phyloP scores from a whole-genome alignment of 1,139 yeast species.

The Blastobotrys persicus region DNA sequence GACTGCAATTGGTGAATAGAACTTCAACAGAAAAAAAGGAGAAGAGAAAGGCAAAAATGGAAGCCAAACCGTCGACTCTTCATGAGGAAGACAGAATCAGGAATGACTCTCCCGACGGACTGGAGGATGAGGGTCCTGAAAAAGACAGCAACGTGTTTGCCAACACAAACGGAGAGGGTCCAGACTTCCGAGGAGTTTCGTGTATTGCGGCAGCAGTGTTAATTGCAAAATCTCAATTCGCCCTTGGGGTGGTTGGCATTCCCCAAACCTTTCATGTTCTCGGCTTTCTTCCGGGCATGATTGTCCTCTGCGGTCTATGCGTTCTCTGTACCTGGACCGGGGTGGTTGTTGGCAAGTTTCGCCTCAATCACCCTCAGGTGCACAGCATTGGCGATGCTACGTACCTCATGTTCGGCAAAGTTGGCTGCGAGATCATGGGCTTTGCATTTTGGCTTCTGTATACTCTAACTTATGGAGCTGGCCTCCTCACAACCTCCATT shows the following conservation, averaged over 20 bases:
- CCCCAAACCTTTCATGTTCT: slow-evolving; percentile 15
- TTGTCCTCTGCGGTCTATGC: slow-evolving; percentile 10
- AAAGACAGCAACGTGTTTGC: slow-evolving; percentile 14
- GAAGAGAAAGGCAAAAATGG: no score
- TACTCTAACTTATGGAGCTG: slow-evolving; percentile 13
- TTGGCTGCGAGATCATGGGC: slow-evolving; percentile 14
- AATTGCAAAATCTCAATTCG: slow-evolving; percentile 16
- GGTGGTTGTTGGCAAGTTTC: slow-evolving; percentile 13
- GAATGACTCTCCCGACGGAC: no score
- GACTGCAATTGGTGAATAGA: no score
- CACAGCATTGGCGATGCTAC: slow-evolving; percentile 15
- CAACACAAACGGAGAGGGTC: slow-evolving; percentile 11
- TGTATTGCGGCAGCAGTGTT: slow-evolving; percentile 16
- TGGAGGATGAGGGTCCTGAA: no score
- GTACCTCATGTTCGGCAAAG: slow-evolving; percentile 10
- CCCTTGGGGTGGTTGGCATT: slow-evolving; percentile 16
- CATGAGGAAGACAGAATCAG: no score
- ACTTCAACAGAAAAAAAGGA: no score
- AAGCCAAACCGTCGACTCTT: no score
- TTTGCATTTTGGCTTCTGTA: slow-evolving; percentile 12
- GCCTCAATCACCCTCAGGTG: slow-evolving; percentile 13
- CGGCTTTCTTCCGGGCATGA: slow-evolving; percentile 17
- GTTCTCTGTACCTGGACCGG: slow-evolving; percentile 15
- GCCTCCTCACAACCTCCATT: slow-evolving; percentile 10
- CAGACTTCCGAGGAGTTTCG: slow-evolving; percentile 17